These are phyloP conservation scores for Nothopassalora personata DNA, from an alignment of 2,329 filamentous ascomycete species.

Conservation along the genomic window DNA sequence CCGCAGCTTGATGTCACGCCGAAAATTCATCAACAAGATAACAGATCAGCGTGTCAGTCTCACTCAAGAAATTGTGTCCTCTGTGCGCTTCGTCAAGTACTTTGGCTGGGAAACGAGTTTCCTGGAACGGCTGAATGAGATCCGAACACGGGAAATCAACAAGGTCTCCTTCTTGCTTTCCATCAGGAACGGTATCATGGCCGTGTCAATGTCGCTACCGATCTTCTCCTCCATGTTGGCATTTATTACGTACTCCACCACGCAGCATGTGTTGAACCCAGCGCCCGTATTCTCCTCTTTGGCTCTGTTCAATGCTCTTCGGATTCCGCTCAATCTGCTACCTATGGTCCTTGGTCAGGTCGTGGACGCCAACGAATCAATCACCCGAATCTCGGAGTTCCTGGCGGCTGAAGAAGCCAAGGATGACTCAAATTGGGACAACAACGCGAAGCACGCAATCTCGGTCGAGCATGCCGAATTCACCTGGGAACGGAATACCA, in stretches of 20 bases:
- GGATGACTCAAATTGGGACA: slow-evolving; percentile 60
- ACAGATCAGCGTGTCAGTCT: slow-evolving; percentile 88
- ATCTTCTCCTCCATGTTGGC: slow-evolving; percentile 93
- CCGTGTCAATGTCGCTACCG: slow-evolving; percentile 77
- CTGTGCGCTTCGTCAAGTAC: slow-evolving; percentile 91
- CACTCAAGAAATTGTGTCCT: slow-evolving; percentile 86
- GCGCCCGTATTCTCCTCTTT: slow-evolving; percentile 87
- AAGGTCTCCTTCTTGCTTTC: slow-evolving; percentile 79
- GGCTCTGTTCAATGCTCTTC: slow-evolving; percentile 85
- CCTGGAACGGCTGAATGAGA: slow-evolving; percentile 65
- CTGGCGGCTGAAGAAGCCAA: slow-evolving; percentile 77
- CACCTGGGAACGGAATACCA: slow-evolving; percentile 73
- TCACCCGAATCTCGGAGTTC: slow-evolving; percentile 83
- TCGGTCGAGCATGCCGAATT: slow-evolving; percentile 69
- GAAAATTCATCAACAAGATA: slow-evolving; percentile 81
- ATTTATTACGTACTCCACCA: slow-evolving; percentile 73
- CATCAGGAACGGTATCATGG: slow-evolving; percentile 79
- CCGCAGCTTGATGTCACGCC: slow-evolving; percentile 66
- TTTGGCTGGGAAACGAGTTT: slow-evolving; percentile 95
- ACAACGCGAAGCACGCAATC: slow-evolving; percentile 53
- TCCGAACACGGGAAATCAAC: slow-evolving; percentile 70
- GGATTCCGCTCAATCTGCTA: slow-evolving; percentile 83
- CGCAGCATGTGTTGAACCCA: slow-evolving; percentile 59
- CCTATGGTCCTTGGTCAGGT: slow-evolving; percentile 84
- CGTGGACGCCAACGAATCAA: slow-evolving; percentile 80